Evolutionary conservation across 441 rosid genomes (phyloP), one percentile per base, ranked within the genome.

Genomic region (Manihot esculenta): DNA sequence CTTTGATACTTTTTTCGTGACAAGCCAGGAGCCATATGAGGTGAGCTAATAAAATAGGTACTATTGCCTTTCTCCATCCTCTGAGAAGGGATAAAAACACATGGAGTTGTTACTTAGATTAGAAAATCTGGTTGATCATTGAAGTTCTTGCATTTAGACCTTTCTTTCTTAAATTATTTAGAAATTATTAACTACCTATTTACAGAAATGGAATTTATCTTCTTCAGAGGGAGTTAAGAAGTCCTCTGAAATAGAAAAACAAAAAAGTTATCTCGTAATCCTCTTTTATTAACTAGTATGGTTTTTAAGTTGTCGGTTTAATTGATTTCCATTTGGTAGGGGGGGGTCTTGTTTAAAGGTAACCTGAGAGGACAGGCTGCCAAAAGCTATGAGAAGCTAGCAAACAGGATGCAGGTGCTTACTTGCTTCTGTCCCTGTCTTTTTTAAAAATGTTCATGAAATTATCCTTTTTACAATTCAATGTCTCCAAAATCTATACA

Each of bases 1-100:
- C 47, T 94, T 94, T 77, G 97, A 94, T 78, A 92, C 96, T 18
- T 92, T 90, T 79, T 94, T 92, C 54, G 97, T 94, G 70, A 94
- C 97, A 48, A 92, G 93, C 83, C 91, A 92, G 80, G 97, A 92
- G 79, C 99, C 97, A 35, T 94, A 92, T 75, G 97, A 92, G 94
- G 97, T 92, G 78, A 78, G 89, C 55, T 67, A 45, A 65, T 60
- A 50, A 49, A 44, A 70, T 62, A 35, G 15, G 60, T 57, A 18
- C 53, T 51, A 47, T 49, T 57, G 14, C 63, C 56, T 45, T 76
- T 63, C 56, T 70, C 51, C 23, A 64, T 62, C 3, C 51, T 55
- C 60, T 30, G 21, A 41, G 42, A 72, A 60, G 78, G 33, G n/a
- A 57, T 57, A 42, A 48, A 17, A 65, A 33, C 69, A 38, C 41